Evolutionary conservation across 2,329 filamentous ascomycete genomes (phyloP), one percentile per base, ranked within the genome.

Genomic region (Aspergillus sp.): DNA sequence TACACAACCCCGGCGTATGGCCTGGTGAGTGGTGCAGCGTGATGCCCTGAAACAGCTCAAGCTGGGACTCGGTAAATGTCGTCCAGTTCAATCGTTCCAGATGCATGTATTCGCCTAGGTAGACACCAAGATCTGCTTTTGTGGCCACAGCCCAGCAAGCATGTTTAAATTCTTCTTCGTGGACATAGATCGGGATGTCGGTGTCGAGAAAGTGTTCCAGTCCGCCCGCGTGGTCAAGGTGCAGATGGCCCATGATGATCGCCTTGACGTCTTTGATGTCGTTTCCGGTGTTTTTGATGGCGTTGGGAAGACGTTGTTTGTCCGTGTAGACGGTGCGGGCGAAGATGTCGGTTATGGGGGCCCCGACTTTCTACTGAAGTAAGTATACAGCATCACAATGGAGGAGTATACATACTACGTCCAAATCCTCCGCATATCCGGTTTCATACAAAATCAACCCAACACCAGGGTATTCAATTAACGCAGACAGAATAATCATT

Each of bases 161-260:
- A 31, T 69, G 64, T 40, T 70, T 66, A 52, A 74, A 64, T 42
- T 74, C 72, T 43, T 69, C 64, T 48, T 75, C 72, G 45, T 75
- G 72, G 4, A 73, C 69, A 47, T 68, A 73, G 40, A 74, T 72
- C 5, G 69, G 68, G 5, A 74, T 57, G 28, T 69, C 64, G 5
- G 62, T 71, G 33, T 60, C 59, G 3, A 64, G 33, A 37, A 75
- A 75, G 41, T 73, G 62, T 38, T 74, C 70, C 1, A 75, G 53
- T 0, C 73, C 72, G 2, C 72, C 73, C 0, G 73, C 72, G 48
- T 75, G 72, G 47, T 75, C 72, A 2, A 74, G 49, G 49, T 75
- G 71, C 29, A 76, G 54, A 43, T 75, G 72, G 3, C 72, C 69
- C 12, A 75, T 64, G 4, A 75, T 64, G 7, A 75, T 62, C 13